Conservation (phyloP, 495 filamentous ascomycete species). For the Aspergillus ellipticus region DNA sequence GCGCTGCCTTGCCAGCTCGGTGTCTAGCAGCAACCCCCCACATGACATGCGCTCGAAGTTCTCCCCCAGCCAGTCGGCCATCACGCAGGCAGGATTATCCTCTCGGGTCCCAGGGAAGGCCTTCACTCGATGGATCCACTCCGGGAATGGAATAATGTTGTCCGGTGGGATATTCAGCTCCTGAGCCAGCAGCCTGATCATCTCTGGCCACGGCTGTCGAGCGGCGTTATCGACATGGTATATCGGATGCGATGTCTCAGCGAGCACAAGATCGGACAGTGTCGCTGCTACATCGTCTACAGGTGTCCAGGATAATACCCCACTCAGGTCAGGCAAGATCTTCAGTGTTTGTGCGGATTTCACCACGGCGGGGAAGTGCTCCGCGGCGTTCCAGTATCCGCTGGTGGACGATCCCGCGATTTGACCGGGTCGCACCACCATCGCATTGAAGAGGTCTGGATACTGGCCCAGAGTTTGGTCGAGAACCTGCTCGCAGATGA, state of each 20-base stretch:
- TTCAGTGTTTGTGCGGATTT: constrained; percentile 49
- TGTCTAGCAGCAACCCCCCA: constrained; percentile 46
- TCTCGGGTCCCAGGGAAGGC: constrained; percentile 18
- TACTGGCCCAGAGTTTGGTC: constrained; percentile 44
- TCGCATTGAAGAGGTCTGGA: constrained; percentile 39
- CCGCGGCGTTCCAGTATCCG: constrained; percentile 51
- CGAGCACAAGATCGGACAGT: constrained; percentile 35
- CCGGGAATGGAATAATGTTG: constrained; percentile 40
- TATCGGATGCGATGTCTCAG: constrained; percentile 28
- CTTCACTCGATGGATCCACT: constrained; percentile 47
- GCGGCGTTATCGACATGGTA: constrained; percentile 58
- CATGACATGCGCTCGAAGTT: constrained; percentile 53
- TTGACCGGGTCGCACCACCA: constrained; percentile 46
- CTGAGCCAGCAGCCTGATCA: constrained; percentile 37
- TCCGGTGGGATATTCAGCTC: constrained; percentile 34
- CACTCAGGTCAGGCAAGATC: constrained; percentile 40
- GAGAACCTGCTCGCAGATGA: constrained; percentile 47
- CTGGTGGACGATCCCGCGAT: constrained; percentile 44
- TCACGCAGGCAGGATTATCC: constrained; percentile 45
- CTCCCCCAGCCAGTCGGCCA: constrained; percentile 48
- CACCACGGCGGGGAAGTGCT: constrained; percentile 47
- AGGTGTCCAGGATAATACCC: constrained; percentile 45
- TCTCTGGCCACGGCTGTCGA: constrained; percentile 44
- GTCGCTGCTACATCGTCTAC: constrained; percentile 43
- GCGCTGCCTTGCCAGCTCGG: constrained; percentile 4